Conservation (phyloP, 2,329 filamentous ascomycete genomes). For the Macrophomina tecta region DNA sequence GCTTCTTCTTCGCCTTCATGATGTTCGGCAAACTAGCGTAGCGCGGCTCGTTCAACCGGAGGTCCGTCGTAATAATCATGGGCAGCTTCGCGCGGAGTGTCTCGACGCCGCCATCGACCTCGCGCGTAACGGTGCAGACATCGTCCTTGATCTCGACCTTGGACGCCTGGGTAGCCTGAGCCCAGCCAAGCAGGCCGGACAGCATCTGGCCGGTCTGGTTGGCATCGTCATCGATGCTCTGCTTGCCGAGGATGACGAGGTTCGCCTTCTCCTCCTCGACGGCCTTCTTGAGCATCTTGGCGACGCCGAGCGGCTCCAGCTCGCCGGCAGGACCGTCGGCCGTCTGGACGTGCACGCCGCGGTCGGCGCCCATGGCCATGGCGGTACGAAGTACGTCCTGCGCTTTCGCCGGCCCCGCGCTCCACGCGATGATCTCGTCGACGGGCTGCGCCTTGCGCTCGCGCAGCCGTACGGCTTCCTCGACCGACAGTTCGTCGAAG, state of each 20-base stretch:
- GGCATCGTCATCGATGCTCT: conserved; percentile 96
- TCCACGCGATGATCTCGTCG: conserved; percentile 88
- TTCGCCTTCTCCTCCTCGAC: conserved; percentile 87
- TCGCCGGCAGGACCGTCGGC: conserved; percentile 66
- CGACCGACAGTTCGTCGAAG: conserved; percentile 97
- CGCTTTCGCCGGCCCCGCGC: conserved; percentile 85
- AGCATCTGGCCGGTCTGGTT: conserved; percentile 98
- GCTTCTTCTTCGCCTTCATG: conserved; percentile 99
- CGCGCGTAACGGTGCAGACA: conserved; percentile 77
- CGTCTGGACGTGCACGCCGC: conserved; percentile 76
- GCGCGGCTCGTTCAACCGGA: conserved; percentile 91
- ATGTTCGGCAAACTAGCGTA: conserved; percentile 97
- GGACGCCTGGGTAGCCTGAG: conserved; percentile 91
- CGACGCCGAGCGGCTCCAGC: conserved; percentile 87
- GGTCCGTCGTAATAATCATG: conserved; percentile 92
- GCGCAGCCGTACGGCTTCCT: conserved; percentile 93
- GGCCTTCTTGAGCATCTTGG: conserved; percentile 81
- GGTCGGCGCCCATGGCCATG: conserved; percentile 98
- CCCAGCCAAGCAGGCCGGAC: conserved; percentile 87
- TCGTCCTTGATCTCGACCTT: conserved; percentile 78
- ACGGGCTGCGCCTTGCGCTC: conserved; percentile 78
- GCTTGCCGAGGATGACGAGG: conserved; percentile 92
- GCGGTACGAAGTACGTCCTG: conserved; percentile 90
- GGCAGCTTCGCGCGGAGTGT: conserved; percentile 85
- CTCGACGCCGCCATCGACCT: conserved; percentile 95